These are phyloP conservation scores for Leishmania arabica DNA, from an alignment of 208 protist species.

Conservation along the genomic window DNA sequence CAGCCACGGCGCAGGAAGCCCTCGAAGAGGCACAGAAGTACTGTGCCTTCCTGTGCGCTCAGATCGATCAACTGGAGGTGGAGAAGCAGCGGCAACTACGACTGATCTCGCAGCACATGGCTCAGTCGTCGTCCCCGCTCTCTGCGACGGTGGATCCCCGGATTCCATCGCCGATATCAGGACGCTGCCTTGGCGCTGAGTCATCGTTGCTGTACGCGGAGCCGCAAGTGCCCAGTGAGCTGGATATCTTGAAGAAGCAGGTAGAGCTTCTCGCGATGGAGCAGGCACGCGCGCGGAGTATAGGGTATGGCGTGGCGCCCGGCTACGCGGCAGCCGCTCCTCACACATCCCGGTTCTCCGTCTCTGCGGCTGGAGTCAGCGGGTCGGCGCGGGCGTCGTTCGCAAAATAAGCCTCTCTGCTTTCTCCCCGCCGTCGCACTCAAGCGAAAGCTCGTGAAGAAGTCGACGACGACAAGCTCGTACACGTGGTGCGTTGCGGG, in stretches of 20 bases:
- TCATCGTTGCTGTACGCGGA: neutral
- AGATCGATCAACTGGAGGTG: constrained; percentile 19
- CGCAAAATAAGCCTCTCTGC: neutral
- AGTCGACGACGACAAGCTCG: neutral
- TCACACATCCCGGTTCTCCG: neutral
- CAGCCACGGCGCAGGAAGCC: constrained; percentile 29
- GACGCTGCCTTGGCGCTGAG: neutral
- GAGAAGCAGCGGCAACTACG: constrained; percentile 42
- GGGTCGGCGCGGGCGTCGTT: neutral
- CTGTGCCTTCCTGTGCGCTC: constrained; percentile 36
- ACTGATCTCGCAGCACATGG: constrained; percentile 23
- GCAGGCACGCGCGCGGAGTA: constrained; percentile 35
- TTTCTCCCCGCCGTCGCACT: neutral
- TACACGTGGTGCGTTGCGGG: neutral
- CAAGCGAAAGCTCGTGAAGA: neutral
- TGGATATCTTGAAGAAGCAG: constrained; percentile 54
- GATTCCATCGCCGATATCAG: constrained; percentile 1
- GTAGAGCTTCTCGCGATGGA: constrained; percentile 60
- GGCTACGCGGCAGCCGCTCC: neutral
- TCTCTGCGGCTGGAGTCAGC: neutral
- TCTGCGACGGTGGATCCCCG: neutral
- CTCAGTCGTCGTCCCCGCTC: neutral
- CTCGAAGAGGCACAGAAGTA: constrained; percentile 42
- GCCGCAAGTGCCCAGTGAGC: constrained; percentile 31
- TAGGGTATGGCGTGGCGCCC: constrained; percentile 5